Base-by-base conservation (phyloP, 2,329 filamentous ascomycete genomes). In the Bipolaris zeicola region DNA sequence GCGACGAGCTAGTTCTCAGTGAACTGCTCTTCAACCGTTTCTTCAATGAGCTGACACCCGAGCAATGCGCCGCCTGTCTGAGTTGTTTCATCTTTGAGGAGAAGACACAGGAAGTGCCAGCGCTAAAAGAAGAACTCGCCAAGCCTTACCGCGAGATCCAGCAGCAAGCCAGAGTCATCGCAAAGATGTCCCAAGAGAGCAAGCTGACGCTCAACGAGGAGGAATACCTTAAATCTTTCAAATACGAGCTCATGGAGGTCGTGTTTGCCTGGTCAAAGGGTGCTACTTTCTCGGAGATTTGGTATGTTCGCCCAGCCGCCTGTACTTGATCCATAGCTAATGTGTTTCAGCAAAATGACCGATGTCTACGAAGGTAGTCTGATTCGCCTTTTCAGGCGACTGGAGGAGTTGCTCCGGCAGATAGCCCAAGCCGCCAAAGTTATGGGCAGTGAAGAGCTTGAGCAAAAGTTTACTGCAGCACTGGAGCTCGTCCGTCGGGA, bases 11-110 rank as follows among this genome's bases (percentile, higher is more conserved):
- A 39, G 87, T 99, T 62, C 84, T 99, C 5, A 92, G 91, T 11
- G 95, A 99, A 77, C 83, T 99, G 26, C 84, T 99, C 0, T 98
- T 99, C 78, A 96, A 98, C 76, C 87, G 93, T 37, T 98, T 97
- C 83, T 99, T 99, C 84, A 99, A 98, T 74, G 93, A 97, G 72
- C 81, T 98, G 41, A 88, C 88, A 0, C 92, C 95, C 0, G 94
- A 98, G 76, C 85, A 94, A 64, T 91, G 89, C 67, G 95, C 95
- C 1, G 86, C 94, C 0, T 87, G 93, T 5, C 83, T 99, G 57
- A 96, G 91, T 68, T 93, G 91, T 71, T 98, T 99, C 79, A 95
- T 99, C 63, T 97, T 98, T 66, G 96, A 99, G 72, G 95, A 99
- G 79, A 96, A 96, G 82, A 88, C 91, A 45, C 90, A 94, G 67